These are phyloP conservation scores for Brassica balearica DNA, from an alignment of 441 rosid genomes.

Conservation along the genomic window DNA sequence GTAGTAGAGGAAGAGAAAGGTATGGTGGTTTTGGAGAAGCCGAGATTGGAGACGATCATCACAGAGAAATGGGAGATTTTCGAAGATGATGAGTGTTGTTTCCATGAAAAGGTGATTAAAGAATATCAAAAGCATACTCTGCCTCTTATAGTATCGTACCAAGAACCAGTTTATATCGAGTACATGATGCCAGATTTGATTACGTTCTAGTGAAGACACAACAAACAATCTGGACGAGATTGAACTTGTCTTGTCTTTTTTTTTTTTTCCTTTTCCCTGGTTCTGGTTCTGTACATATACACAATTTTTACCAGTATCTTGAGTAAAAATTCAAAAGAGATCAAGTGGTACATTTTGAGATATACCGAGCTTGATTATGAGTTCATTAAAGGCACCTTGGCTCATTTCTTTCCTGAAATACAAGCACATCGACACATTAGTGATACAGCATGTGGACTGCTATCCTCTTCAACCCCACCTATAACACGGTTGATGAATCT, in stretches of 20 bases:
- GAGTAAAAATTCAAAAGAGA: conserved; percentile 27
- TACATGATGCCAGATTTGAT: conserved; percentile 72
- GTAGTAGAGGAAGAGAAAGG: conserved; percentile 33
- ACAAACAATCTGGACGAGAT: conserved; percentile 27
- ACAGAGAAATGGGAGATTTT: conserved; percentile 78
- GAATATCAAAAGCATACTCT: conserved; percentile 23
- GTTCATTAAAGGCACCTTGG: background rate
- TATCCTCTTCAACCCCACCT: too few species aligned
- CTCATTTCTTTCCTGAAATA: background rate
- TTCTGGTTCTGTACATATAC: conserved; percentile 44
- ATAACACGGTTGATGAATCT: background rate
- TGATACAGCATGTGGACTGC: too few species aligned
- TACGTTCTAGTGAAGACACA: conserved; percentile 48
- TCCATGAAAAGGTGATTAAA: background rate
- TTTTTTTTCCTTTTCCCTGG: background rate
- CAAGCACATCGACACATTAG: background rate
- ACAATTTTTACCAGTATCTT: conserved; percentile 32
- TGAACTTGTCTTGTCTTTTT: background rate
- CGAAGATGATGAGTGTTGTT: conserved; percentile 54
- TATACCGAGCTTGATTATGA: conserved; percentile 18
- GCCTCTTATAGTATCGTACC: conserved; percentile 42
- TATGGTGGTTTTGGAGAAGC: conserved; percentile 32
- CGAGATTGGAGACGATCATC: conserved; percentile 54
- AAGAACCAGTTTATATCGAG: conserved; percentile 40
- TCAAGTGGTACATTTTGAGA: conserved; percentile 32